Evolutionary conservation across 192 early-diverging fungal species (phyloP), one percentile per base, ranked within the genome.

Genomic region (Gigaspora rosea): DNA sequence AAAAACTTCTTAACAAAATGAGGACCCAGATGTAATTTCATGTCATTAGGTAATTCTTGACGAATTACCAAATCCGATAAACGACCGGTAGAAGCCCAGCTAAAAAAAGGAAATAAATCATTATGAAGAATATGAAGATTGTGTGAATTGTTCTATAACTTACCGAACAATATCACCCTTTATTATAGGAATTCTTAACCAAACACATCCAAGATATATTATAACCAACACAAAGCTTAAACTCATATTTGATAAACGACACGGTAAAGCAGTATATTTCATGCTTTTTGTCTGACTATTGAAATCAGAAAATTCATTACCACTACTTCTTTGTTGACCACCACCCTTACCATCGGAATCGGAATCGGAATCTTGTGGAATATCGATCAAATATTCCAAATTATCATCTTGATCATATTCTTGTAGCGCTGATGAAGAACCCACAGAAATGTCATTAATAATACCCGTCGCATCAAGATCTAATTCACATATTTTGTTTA

Each of bases 121-220:
- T 27, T 16, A 67, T 18, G 1, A 22, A 32, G n/a, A 9, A 1
- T 41, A n/a, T 20, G 27, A 27, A 58, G 33, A 12, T 3, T 10
- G 16, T 46, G 41, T 16, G 15, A 71, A 50, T 35, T 33, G 16
- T 22, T 51, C 11, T 32, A 46, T 27, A 41, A 2, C 27, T 59
- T 58, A 73, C 71, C 62, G 18, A 36, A 49, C 8, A 63, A 76
- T 41, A 64, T 76, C 74, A 20, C 2, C 35, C 18, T 65, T 59
- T 50, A 76, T 16, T 46, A 76, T 65, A 41, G 74, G 74, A 32
- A 61, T n/a, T 51, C 74, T 62, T 35, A 76, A 50, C 58, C 62
- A 76, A 16, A 76, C 11, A 65, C 59, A 62, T 9, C 74, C 74
- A 35, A 65, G 35, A 64, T 76, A 48, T 33, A 62, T 50, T 20